These are phyloP conservation scores for Ophiocordyceps unilateralis DNA, from an alignment of 2,329 filamentous ascomycete species.

Conservation along the genomic window DNA sequence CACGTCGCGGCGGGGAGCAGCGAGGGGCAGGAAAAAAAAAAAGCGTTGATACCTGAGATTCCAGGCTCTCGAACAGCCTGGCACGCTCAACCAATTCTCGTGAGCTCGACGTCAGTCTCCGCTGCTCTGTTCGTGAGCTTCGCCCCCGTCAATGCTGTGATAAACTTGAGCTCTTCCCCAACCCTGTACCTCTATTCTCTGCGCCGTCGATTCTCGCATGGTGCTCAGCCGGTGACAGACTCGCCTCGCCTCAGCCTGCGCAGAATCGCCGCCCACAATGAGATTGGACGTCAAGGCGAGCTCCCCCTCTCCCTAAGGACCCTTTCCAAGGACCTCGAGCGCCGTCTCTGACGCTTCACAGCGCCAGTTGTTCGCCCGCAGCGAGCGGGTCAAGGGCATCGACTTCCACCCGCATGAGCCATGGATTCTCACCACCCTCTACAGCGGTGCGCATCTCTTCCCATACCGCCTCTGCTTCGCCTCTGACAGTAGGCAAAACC, in stretches of 20 bases:
- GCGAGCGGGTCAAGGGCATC: slow-evolving; percentile 90
- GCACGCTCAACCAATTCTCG: slow-evolving; percentile 1
- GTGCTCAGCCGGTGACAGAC: not conserved
- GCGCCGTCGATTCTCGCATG: slow-evolving; percentile 1
- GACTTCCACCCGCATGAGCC: slow-evolving; percentile 95
- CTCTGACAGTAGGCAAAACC: not conserved
- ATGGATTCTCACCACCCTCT: slow-evolving; percentile 92
- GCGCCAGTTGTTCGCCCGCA: slow-evolving; percentile 48
- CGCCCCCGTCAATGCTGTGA: not conserved
- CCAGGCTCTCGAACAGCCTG: slow-evolving; percentile 5
- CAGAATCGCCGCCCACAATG: slow-evolving; percentile 12
- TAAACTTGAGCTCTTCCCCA: not conserved
- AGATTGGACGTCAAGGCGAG: slow-evolving; percentile 23
- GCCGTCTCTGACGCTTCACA: slow-evolving; percentile 7
- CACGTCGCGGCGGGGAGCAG: not conserved
- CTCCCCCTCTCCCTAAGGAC: not conserved
- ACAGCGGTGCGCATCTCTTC: slow-evolving; percentile 49
- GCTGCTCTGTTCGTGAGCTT: not conserved
- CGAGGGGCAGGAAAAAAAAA: not conserved
- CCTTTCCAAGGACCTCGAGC: not conserved
- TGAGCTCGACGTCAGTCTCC: not conserved
- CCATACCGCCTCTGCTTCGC: not conserved
- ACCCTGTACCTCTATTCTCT: no score
- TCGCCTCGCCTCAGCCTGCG: not conserved
- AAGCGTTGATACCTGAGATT: slow-evolving; percentile 5